A percentile compares a stretch with the other conserved stretches of the same genome.
Evolutionary conservation across 257 asterid species (phyloP).

Genomic region (Parsonsia alboflavescens): DNA sequence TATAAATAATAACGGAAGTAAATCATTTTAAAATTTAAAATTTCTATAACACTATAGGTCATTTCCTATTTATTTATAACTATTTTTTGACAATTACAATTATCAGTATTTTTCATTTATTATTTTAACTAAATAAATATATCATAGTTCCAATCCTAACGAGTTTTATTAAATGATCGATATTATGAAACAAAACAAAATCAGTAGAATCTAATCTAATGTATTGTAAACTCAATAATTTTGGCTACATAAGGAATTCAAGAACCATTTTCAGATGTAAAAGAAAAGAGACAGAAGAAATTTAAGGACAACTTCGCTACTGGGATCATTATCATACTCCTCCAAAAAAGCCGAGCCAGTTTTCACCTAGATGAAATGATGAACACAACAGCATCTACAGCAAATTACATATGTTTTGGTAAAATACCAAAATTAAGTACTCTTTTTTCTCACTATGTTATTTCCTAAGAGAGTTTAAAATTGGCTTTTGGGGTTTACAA

Average conservation of each 20-base stretch:
- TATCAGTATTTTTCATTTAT: no score
- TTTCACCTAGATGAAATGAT: neutral
- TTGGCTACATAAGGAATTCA: neutral
- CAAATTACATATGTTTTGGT: neutral
- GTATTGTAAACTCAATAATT: no score
- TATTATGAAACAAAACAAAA: no score
- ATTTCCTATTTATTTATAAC: no score
- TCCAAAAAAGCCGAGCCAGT: neutral
- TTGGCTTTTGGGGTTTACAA: neutral
- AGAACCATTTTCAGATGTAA: neutral
- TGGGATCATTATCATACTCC: neutral
- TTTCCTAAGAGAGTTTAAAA: neutral
- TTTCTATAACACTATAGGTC: no score
- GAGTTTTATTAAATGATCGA: no score
- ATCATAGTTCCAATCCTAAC: no score
- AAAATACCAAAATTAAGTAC: neutral
- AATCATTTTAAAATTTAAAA: no score
- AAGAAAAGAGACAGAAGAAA: neutral
- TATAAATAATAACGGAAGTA: no score
- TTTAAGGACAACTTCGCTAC: neutral
- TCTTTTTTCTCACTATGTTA: neutral
- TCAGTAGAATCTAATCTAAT: no score
- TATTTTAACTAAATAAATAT: no score
- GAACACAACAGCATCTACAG: conserved; percentile 16
- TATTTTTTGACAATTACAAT: no score